These are phyloP conservation scores for Parathielavia hyrcaniae DNA, from an alignment of 495 filamentous ascomycete genomes.

Conservation along the genomic window DNA sequence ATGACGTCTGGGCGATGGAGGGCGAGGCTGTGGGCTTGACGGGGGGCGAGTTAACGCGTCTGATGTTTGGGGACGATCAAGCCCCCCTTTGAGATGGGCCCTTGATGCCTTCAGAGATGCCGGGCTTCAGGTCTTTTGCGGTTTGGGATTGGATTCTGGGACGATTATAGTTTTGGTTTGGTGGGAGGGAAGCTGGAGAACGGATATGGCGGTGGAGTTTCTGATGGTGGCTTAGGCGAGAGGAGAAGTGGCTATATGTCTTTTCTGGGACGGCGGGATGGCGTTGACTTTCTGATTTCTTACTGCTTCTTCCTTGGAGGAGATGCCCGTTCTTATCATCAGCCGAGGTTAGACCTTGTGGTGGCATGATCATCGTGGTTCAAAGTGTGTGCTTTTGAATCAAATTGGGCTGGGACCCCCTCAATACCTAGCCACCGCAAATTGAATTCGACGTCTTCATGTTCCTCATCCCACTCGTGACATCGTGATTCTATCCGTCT, in stretches of 20 bases:
- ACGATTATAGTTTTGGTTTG: background rate
- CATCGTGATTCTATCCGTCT: conserved; percentile 1
- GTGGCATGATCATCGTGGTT: background rate
- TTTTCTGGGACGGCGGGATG: background rate
- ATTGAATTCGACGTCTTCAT: background rate
- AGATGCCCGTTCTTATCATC: background rate
- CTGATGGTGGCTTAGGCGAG: too few relatives aligned
- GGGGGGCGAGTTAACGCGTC: too few relatives aligned
- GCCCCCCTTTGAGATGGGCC: too few relatives aligned
- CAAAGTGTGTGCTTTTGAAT: background rate
- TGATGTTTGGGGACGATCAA: too few relatives aligned
- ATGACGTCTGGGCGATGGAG: background rate
- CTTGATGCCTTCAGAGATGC: background rate
- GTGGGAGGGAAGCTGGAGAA: background rate
- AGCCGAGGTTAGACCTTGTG: background rate
- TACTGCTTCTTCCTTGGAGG: background rate
- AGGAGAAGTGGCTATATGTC: background rate
- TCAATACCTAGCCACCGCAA: background rate
- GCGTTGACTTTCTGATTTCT: background rate
- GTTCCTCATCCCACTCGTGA: background rate
- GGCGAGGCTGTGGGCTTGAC: background rate
- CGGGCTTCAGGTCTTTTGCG: background rate
- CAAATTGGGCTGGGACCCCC: background rate
- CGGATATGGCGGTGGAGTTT: background rate
- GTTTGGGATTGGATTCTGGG: background rate